Evolutionary conservation across 306 rosid species (phyloP).

Genomic region (Trifolium repens): DNA sequence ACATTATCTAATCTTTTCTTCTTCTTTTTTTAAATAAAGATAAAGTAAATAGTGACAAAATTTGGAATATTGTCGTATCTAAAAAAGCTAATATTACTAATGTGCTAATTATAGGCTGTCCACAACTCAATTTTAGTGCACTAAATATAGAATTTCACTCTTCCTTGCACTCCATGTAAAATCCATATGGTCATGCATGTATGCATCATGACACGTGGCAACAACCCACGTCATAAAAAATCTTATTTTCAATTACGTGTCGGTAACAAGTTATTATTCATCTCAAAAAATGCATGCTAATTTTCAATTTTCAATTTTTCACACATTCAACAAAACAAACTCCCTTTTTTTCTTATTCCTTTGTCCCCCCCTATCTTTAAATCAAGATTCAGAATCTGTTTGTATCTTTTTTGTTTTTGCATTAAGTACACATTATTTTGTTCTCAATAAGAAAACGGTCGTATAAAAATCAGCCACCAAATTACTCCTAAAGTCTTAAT

Average conservation of each 20-base stretch:
- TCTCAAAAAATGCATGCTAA: conserved; percentile 48
- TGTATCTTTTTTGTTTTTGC: neutral
- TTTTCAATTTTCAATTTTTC: conserved; percentile 3
- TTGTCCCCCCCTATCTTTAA: conserved; percentile 10
- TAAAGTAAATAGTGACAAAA: conserved; percentile 2
- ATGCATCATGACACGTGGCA: conserved; percentile 54
- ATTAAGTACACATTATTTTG: neutral
- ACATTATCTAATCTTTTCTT: neutral
- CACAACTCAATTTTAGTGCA: neutral
- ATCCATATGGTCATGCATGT: neutral
- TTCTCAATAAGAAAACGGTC: neutral
- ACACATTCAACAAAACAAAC: neutral
- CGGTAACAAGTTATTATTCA: conserved; percentile 30
- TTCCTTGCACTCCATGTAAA: conserved; percentile 30
- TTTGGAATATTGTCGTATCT: conserved; percentile 1
- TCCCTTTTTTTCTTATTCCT: neutral
- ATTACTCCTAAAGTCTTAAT: neutral
- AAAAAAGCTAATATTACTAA: neutral
- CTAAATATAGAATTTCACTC: conserved; percentile 20
- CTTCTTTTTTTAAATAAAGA: neutral
- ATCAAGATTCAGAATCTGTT: conserved; percentile 27
- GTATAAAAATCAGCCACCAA: neutral
- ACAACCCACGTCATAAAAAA: conserved; percentile 49
- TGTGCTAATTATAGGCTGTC: conserved; percentile 19
- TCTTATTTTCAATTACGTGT: conserved; percentile 53